Conservation (phyloP, 208 protist species). For the Leishmania turanica region DNA sequence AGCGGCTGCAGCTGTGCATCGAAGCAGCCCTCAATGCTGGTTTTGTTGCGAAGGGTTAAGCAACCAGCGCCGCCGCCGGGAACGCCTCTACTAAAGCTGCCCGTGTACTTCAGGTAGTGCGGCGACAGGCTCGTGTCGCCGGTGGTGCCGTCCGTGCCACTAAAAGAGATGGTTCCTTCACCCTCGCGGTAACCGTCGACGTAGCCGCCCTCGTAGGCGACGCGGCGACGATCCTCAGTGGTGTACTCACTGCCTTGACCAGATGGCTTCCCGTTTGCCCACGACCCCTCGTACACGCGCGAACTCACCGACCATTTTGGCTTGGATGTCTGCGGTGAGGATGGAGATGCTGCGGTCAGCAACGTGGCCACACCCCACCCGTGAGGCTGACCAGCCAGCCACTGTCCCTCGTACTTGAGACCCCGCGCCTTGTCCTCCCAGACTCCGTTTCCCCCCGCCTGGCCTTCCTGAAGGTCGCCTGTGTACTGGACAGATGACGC, state of each 20-base stretch:
- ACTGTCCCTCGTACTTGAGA: conserved; percentile 61
- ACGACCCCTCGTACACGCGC: conserved; percentile 60
- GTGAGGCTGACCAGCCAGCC: conserved; percentile 54
- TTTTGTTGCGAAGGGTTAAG: conserved; percentile 62
- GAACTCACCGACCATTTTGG: neutral
- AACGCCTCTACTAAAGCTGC: conserved; percentile 40
- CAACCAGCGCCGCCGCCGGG: conserved; percentile 44
- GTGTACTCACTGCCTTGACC: conserved; percentile 37
- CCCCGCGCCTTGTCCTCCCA: conserved; percentile 35
- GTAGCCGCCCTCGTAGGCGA: conserved; percentile 74
- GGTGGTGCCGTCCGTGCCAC: conserved; percentile 2
- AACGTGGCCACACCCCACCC: conserved; percentile 57
- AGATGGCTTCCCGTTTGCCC: conserved; percentile 49
- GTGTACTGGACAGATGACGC: conserved; percentile 46
- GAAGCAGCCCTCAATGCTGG: conserved; percentile 73
- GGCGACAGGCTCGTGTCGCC: neutral
- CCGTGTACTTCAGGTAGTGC: conserved; percentile 42
- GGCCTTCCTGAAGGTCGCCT: conserved; percentile 54
- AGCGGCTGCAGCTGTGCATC: conserved; percentile 29
- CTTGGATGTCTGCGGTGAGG: neutral
- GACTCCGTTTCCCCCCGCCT: conserved; percentile 48
- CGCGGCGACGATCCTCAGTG: conserved; percentile 10
- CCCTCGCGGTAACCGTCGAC: conserved; percentile 50
- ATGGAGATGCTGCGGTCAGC: neutral
- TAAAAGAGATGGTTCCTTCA: conserved; percentile 37